Evolutionary conservation across 2,329 filamentous ascomycete genomes (phyloP), one percentile per base, ranked within the genome.

Genomic region (Monosporascus sp.): DNA sequence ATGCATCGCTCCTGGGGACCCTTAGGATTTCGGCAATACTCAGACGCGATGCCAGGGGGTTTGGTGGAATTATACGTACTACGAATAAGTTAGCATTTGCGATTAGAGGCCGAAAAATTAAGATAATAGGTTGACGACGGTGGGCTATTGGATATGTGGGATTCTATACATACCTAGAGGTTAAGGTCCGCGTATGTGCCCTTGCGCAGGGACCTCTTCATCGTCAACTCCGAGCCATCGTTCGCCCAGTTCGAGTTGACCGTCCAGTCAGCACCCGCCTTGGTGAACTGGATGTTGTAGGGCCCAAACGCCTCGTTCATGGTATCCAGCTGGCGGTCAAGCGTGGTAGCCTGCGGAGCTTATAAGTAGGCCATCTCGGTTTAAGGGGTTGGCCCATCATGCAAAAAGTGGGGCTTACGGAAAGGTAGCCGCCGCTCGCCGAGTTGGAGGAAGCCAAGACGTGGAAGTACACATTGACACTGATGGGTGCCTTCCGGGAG

Each of bases 211-310:
- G 69, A 61, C 39, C 54, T 61, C 70, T 77, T 78, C 75, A 78
- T 78, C 2, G 58, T 65, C 50, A 67, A 50, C 54, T 76, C 72
- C n/a, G 60, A 56, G 2, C 66, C 65, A 24, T 74, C 76, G 15
- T 54, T 58, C 31, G 75, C 74, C 76, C 77, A 81, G 60, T 65
- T 65, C 20, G 64, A 39, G 68, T 81, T 79, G 60, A 78, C 65
- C 37, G 77, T 77, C 57, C 69, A 74, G 52, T 72, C 72, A 20
- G 67, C 75, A 50, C 68, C 68, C 20, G 71, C 66, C 41, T 77
- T 70, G 25, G 67, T 70, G 65, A 80, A 81, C 1, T 62, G 61
- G 57, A 80, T 70, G 50, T 71, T 70, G 35, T 77, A 68, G 0
- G 70, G 67, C 18, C 65, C 67, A 53, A 74, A 81, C 17, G 73